phyloP scores from a whole-genome alignment of 768 basidiomycete species.

The Rubroboletus pulcherrimus region DNA sequence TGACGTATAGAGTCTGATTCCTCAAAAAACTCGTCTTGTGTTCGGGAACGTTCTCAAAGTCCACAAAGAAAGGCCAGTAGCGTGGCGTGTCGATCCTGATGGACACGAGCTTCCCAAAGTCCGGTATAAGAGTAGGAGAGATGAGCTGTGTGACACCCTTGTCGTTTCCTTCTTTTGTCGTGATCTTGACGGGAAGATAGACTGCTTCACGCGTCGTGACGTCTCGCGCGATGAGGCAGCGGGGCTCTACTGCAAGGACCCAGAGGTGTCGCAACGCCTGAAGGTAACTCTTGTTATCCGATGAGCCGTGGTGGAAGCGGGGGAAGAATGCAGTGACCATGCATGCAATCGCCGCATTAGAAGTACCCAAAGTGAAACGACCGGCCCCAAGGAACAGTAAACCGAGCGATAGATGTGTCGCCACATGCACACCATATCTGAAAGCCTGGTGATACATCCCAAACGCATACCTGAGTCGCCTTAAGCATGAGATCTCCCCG shows the following conservation, averaged over 20 bases:
- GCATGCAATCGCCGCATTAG: conserved; percentile 86
- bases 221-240: conserved; percentile 88
- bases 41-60: conserved; percentile 61
- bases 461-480: conserved; percentile 83
- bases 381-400: conserved; percentile 92
- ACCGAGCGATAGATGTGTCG: conserved; percentile 87
- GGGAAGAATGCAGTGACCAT: conserved; percentile 93
- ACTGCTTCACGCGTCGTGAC: conserved; percentile 89
- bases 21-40: conserved; percentile 68
- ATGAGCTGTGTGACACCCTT: conserved; percentile 74
- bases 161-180: conserved; percentile 61
- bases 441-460: conserved; percentile 75
- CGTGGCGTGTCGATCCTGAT: conserved; percentile 91
- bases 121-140: conserved; percentile 89
- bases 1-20: conserved; percentile 85
- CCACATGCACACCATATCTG: conserved; percentile 87
- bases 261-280: conserved; percentile 94
- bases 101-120: conserved; percentile 75
- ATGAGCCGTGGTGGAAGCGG: conserved; percentile 70
- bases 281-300: conserved; percentile 86
- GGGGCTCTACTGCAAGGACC: conserved; percentile 92
- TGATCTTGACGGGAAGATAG: conserved; percentile 89
- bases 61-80: conserved; percentile 91
- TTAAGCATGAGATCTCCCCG: conserved; percentile 86
- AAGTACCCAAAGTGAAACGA: conserved; percentile 86